These are phyloP conservation scores for Leishmania lainsoni DNA, from an alignment of 208 protist genomes.

Conservation along the genomic window DNA sequence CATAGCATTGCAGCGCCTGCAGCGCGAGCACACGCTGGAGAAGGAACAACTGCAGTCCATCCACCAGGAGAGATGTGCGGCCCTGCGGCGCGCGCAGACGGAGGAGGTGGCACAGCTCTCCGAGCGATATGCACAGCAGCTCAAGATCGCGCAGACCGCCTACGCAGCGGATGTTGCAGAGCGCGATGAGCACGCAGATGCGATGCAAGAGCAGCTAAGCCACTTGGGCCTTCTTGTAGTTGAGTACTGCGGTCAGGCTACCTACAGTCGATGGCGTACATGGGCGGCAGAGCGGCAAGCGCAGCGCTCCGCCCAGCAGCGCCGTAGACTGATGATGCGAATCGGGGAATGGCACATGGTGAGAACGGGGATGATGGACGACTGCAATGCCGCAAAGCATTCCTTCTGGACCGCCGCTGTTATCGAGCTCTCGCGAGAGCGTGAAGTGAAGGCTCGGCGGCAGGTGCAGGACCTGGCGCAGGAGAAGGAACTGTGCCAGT, in stretches of 20 bases:
- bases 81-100: slow-evolving; percentile 17
- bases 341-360: slow-evolving; percentile 7
- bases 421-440: background rate
- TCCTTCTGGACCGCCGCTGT: background rate
- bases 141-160: background rate
- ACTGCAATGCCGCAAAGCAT: background rate
- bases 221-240: slow-evolving; percentile 35
- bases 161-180: background rate
- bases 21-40: slow-evolving; percentile 13
- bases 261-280: slow-evolving; percentile 37
- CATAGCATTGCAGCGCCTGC: slow-evolving; percentile 1
- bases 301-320: slow-evolving; percentile 12
- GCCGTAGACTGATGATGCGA: slow-evolving; percentile 1
- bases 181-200: background rate
- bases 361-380: background rate
- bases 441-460: background rate
- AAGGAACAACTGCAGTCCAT: slow-evolving; percentile 28
- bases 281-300: slow-evolving; percentile 26
- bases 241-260: slow-evolving; percentile 51
- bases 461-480: slow-evolving; percentile 6
- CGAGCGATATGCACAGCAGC: slow-evolving; percentile 10
- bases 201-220: slow-evolving; percentile 9
- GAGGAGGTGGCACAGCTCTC: slow-evolving; percentile 15
- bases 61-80: slow-evolving; percentile 25
- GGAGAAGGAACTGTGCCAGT: slow-evolving; percentile 3